Base-by-base conservation (phyloP, 352 stramenopile species). In the Globisporangium rhizosaccharum region DNA sequence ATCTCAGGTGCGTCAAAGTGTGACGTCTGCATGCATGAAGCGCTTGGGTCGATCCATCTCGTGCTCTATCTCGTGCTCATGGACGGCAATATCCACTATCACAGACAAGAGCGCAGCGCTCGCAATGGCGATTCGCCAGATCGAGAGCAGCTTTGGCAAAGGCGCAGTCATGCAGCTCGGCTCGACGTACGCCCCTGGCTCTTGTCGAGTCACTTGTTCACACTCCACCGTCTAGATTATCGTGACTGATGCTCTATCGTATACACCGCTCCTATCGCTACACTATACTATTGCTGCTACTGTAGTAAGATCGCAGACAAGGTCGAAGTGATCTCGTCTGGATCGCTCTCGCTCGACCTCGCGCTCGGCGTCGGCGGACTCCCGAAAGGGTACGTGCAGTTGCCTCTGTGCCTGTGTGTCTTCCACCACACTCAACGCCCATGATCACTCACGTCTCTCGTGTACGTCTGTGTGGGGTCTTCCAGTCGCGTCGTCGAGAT, bases 141-240 rank as follows among this genome's bases (percentile, higher is more conserved):
- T 99, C 67, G 96, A 99, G 79, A 92, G 91, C 58, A 92, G 79
- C 68, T 99, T 98, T 67, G 96, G 96, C 54, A 94, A 97, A 53
- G 97, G 97, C n/a, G 87, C 90, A 0, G 96, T 99, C 51, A 97
- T 99, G 73, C 95, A 98, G 59, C 73, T 99, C 25, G 97, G 96
- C 5, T 94, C 97, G 30, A 94, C 87, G 70, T 84, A 83, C 20
- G 65, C 36, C 0, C 12, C 3, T 30, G 18, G 10, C 15, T 15
- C 44, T 11, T 48, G 44, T 25, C 28, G 28, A 33, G 28, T 3
- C 28, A 6, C 28, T 33, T 33, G 28, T 6, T 33, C 28, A 33
- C 28, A 3, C 28, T 7, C 28, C 28, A 6, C 28, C 2, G 6
- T 26, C 6, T 8, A 44, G 39, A 18, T 4, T 5, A 20, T n/a